Evolutionary conservation across 257 asterid genomes (phyloP).

Genomic region (Fraxinus excelsior): DNA sequence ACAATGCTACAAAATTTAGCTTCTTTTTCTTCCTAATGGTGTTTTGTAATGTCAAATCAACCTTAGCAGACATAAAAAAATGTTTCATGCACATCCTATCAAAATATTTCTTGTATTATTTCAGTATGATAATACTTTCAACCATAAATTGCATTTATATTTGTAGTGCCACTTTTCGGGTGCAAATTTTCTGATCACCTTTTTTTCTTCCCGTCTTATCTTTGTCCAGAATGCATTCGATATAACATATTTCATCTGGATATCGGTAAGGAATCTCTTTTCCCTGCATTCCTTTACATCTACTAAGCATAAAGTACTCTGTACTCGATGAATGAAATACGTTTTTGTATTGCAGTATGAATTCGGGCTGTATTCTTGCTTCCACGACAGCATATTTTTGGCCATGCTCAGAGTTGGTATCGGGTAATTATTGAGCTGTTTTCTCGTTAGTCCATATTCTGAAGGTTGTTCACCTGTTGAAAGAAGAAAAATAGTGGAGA

Average conservation of each 20-base stretch:
- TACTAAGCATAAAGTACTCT: not conserved
- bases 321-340: not conserved
- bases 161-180: not conserved
- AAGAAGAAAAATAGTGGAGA: not conserved
- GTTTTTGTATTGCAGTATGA: conserved; percentile 66
- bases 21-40: not conserved
- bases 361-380: conserved; percentile 86
- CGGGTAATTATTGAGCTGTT: conserved; percentile 53
- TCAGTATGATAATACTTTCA: not conserved
- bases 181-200: conserved; percentile 13
- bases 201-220: conserved; percentile 8
- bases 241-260: conserved; percentile 91
- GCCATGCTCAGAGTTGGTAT: conserved; percentile 66
- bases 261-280: conserved; percentile 50
- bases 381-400: conserved; percentile 57
- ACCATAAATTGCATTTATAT: not conserved
- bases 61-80: not conserved
- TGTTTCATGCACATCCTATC: not conserved
- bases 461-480: not conserved
- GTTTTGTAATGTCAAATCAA: not conserved
- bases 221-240: conserved; percentile 85
- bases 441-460: not conserved
- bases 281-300: not conserved
- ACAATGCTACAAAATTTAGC: not conserved
- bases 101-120: no score